Conservation (phyloP, 176 grass and related monocot species). For the Otatea glauca region DNA sequence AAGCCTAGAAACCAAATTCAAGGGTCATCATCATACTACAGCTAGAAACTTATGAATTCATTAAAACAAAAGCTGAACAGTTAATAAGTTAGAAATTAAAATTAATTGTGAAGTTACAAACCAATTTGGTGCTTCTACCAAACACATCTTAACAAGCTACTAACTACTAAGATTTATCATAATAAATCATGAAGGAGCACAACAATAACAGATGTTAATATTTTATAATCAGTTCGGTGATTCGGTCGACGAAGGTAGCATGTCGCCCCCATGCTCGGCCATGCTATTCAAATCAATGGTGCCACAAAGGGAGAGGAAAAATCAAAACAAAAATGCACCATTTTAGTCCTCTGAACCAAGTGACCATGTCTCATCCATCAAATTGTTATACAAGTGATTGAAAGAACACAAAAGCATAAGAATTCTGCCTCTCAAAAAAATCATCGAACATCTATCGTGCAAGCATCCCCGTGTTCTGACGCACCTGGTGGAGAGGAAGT, state of each 20-base stretch:
- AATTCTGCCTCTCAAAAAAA: constrained; percentile 15
- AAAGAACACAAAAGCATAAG: neutral
- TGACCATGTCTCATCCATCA: neutral
- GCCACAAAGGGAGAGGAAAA: constrained; percentile 32
- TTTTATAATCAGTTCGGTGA: constrained; percentile 76
- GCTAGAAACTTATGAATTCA: no score
- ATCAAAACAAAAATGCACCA: constrained; percentile 2
- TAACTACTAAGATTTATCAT: no score
- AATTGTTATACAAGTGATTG: neutral
- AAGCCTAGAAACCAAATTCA: no score
- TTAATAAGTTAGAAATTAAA: no score
- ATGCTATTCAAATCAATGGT: constrained; percentile 93
- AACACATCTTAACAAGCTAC: no score
- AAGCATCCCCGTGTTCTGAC: neutral
- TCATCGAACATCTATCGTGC: constrained; percentile 41
- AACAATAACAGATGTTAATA: no score
- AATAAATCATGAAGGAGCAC: no score
- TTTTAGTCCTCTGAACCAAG: neutral
- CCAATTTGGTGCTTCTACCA: no score
- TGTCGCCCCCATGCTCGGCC: constrained; percentile 61
- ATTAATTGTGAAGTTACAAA: no score
- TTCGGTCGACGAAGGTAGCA: constrained; percentile 72
- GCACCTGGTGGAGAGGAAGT: constrained; percentile 80
- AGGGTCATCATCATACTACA: no score
- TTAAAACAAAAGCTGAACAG: no score